Base-by-base conservation (phyloP, 495 filamentous ascomycete genomes). In the Diplogelasinospora grovesii region DNA sequence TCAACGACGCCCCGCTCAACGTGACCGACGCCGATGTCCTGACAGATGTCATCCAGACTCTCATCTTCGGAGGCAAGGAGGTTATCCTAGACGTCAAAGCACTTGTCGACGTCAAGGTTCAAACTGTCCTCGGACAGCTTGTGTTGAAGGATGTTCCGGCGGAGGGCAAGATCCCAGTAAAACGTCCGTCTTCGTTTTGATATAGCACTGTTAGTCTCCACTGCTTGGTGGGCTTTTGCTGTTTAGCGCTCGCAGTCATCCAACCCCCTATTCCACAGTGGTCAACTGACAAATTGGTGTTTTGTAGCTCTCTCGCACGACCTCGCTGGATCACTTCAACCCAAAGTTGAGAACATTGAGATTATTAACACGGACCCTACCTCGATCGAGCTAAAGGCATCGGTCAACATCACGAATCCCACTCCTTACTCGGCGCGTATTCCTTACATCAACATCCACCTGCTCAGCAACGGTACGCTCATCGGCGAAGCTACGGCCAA, bases 381-480 rank as follows among this genome's bases (percentile, higher is more conserved):
- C 11, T 83, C 80, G 4, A 59, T 95, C 15, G 76, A 73, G 10
- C 58, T 96, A 8, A 66, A 75, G 43, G 81, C 85, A 8, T 64
- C 54, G 15, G 64, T 93, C 41, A 92, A 89, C 55, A 67, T 95
- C 44, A 90, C 84, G 2, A 98, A 98, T 53, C 92, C 92, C 3
- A 93, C 88, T 1, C 66, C 79, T 1, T 95, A 95, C 59, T 79
- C 84, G 18, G 87, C 84, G 0, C 67, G 69, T 14, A 65, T 98
- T 26, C 90, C 92, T 7, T 90, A 80, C 45, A 50, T 85, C 32
- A 86, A 86, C 53, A 66, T 94, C 24, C 70, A 86, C 41, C 54
- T 97, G 22, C 54, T 84, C 20, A 80, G 71, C 56, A 92, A 95
- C 49, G 76, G 65, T 18, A 82, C 83, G 0, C 54, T 81, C 8